Percentiles rank a stretch among this genome's conserved stretches.
Evolutionary conservation across 495 filamentous ascomycete species (phyloP).

Genomic region (Aspergillus sparsus): DNA sequence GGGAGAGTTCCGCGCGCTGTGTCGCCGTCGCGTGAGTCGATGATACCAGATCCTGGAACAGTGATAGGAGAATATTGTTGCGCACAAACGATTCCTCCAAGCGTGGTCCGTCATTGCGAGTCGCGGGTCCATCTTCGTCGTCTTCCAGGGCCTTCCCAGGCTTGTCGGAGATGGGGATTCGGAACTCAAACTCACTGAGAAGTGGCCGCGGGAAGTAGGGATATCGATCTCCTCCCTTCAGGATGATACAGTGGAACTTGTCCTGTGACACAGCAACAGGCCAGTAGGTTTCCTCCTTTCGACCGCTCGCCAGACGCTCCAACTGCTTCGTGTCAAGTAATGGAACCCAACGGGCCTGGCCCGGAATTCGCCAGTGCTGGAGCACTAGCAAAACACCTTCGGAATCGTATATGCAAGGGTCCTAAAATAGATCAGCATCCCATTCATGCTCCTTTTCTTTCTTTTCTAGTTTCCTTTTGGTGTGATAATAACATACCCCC

Average conservation of each 20-base stretch:
- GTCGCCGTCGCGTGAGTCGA: conserved; percentile 59
- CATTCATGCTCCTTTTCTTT: neutral
- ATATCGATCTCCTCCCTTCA: conserved; percentile 90
- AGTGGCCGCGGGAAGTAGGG: conserved; percentile 94
- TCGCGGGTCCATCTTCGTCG: conserved; percentile 39
- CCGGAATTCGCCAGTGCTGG: conserved; percentile 83
- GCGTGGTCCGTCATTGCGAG: conserved; percentile 40
- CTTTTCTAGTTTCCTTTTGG: neutral
- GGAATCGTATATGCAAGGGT: conserved; percentile 92
- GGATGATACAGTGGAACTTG: conserved; percentile 97
- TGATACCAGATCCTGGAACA: conserved; percentile 67
- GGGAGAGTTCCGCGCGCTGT: conserved; percentile 67
- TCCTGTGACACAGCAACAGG: conserved; percentile 89
- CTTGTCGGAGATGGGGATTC: conserved; percentile 70
- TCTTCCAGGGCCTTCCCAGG: conserved; percentile 39
- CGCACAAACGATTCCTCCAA: conserved; percentile 81
- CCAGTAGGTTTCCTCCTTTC: conserved; percentile 89
- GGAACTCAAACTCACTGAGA: conserved; percentile 91
- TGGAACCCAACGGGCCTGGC: conserved; percentile 88
- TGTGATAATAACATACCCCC: conserved; percentile 56
- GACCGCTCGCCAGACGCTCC: conserved; percentile 75
- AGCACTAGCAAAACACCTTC: conserved; percentile 84
- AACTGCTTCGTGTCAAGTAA: conserved; percentile 84
- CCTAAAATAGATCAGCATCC: conserved; percentile 41
- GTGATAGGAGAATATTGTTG: conserved; percentile 65